Evolutionary conservation across 2,329 filamentous ascomycete species (phyloP), one percentile per base, ranked within the genome.

Genomic region (Colletotrichum sublineola): DNA sequence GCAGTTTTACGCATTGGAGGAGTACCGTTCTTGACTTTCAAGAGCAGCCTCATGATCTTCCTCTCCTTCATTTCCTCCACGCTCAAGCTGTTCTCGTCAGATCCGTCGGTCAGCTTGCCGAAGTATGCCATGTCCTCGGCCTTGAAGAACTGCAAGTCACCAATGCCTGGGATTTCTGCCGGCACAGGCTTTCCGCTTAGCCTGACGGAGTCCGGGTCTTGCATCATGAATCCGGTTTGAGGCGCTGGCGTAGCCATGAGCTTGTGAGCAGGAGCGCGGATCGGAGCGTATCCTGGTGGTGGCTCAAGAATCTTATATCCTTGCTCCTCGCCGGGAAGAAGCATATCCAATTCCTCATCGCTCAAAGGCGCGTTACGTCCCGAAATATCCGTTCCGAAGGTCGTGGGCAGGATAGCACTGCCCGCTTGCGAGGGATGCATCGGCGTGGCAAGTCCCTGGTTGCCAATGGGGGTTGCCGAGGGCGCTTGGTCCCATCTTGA

Each of bases 21-120:
- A 52, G 96, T 98, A 78, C 96, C 96, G 81, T 99, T 99, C 89
- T 99, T 99, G 86, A 99, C 96, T 84, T 99, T 99, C 68, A 99
- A 88, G 57, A 99, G 86, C 67, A 99, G 85, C 76, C 96, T 89
- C 96, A 99, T 98, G 79, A 99, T 99, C 84, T 99, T 99, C 74
- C 96, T 90, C 83, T 99, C 96, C 83, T 99, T 98, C 64, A 99
- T 85, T 79, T 99, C 96, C 61, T 99, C 96, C 12, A 99, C 95
- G 29, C 92, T 95, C 83, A 99, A 90, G 31, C 91, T 88, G 77
- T 96, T 97, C 83, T 99, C 96, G 77, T 98, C 95, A 36, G 93
- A 93, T 48, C 94, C 95, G 79, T 99, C 96, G 31, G 97, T 96
- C 52, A 99, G 89, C 85, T 99, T 98, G 71, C 96, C 95, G 79